phyloP scores from a whole-genome alignment of 495 filamentous ascomycete genomes.

The Lepraria neglecta region DNA sequence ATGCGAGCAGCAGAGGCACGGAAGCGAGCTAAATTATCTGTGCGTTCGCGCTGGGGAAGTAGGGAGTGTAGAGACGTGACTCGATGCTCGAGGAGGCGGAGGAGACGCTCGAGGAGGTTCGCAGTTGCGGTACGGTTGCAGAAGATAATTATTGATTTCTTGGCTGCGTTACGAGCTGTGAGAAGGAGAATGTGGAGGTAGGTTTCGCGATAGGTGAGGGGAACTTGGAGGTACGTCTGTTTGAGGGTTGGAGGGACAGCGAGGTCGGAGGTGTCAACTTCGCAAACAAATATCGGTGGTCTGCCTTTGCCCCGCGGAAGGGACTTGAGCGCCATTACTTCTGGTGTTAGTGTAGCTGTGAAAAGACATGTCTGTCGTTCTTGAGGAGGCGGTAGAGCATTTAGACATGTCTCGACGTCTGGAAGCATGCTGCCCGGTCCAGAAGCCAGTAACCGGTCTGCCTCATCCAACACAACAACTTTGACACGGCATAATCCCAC shows the following conservation, averaged over 20 bases:
- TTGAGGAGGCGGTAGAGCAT: conserved; percentile 61
- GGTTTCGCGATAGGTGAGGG: conserved; percentile 83
- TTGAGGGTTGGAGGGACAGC: conserved; percentile 73
- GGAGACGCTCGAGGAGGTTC: conserved; percentile 75
- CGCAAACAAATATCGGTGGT: conserved; percentile 77
- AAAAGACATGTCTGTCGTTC: conserved; percentile 90
- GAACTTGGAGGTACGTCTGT: conserved; percentile 80
- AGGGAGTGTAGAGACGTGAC: conserved; percentile 85
- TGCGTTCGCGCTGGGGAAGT: conserved; percentile 75
- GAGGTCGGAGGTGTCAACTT: conserved; percentile 61
- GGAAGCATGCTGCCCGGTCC: conserved; percentile 81
- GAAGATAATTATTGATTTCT: conserved; percentile 80
- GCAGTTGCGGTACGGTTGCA: conserved; percentile 88
- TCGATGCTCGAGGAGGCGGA: conserved; percentile 78
- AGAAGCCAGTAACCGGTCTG: conserved; percentile 77
- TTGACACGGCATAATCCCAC: conserved; percentile 67
- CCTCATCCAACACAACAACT: conserved; percentile 92
- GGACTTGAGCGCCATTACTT: conserved; percentile 76
- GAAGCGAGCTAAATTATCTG: conserved; percentile 82
- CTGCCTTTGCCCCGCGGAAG: conserved; percentile 59
- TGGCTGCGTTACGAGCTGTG: conserved; percentile 63
- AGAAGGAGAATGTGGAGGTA: conserved; percentile 87
- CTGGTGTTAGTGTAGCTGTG: conserved; percentile 91
- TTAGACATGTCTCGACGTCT: conserved; percentile 83
- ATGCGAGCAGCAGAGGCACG: conserved; percentile 85